phyloP scores from a whole-genome alignment of 768 basidiomycete genomes.

The Piloderma croceum region DNA sequence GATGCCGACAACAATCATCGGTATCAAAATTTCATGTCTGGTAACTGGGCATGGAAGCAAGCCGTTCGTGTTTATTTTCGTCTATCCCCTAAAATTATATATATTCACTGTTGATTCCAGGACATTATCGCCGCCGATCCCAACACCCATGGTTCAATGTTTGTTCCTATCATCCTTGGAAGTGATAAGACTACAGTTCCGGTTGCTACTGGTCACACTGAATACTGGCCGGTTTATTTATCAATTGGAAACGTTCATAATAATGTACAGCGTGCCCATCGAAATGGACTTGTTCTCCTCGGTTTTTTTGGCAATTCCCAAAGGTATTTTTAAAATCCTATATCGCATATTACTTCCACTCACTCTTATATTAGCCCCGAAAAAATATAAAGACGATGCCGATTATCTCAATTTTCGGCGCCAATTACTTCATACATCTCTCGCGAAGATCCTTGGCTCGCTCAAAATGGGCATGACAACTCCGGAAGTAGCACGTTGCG shows the following conservation, averaged over 20 bases:
- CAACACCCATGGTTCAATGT: constrained; percentile 10
- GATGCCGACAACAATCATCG: constrained; percentile 11
- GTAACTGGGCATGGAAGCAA: constrained; percentile 18
- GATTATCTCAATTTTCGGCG: constrained; percentile 24
- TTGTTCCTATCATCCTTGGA: constrained; percentile 14
- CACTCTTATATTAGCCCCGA: constrained; percentile 1
- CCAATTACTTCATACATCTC: constrained; percentile 27
- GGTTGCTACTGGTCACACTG: constrained; percentile 16
- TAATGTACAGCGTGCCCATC: constrained; percentile 10
- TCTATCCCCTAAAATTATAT: not conserved
- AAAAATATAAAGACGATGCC: constrained; percentile 1
- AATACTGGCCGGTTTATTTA: constrained; percentile 17
- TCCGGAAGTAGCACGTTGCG: constrained; percentile 19
- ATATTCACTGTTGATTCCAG: constrained; percentile 6
- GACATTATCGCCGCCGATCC: constrained; percentile 10
- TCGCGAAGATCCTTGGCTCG: constrained; percentile 17
- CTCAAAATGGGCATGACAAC: constrained; percentile 22
- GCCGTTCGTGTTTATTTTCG: constrained; percentile 15
- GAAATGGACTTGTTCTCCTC: constrained; percentile 13
- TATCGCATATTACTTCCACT: not conserved
- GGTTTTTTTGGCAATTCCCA: constrained; percentile 17
- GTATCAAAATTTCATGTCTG: constrained; percentile 17
- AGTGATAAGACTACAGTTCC: constrained; percentile 23
- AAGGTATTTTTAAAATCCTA: constrained; percentile 9
- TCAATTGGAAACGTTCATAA: constrained; percentile 15